Evolutionary conservation across 2,329 filamentous ascomycete genomes (phyloP).

Genomic region (Xylaria digitata): DNA sequence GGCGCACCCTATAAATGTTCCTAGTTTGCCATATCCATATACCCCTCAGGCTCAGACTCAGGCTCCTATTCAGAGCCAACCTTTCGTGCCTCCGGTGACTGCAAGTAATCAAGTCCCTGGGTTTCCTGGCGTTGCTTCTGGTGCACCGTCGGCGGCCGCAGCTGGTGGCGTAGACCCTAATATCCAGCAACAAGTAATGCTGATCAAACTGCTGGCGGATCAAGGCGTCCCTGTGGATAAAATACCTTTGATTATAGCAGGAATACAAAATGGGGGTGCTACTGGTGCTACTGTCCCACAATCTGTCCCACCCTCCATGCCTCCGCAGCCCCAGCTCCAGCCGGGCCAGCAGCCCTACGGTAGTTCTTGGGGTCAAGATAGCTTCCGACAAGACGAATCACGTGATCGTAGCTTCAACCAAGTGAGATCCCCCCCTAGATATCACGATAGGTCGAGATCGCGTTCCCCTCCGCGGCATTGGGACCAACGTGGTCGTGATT

Average conservation of each 20-base stretch:
- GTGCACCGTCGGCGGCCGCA: conserved; percentile 51
- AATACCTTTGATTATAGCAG: conserved; percentile 70
- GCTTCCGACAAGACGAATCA: conserved; percentile 56
- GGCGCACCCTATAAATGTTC: conserved; percentile 70
- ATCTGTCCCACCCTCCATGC: conserved; percentile 44
- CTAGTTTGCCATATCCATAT: conserved; percentile 59
- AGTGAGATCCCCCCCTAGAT: conserved; percentile 71
- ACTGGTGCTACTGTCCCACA: conserved; percentile 49
- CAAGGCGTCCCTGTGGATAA: conserved; percentile 83
- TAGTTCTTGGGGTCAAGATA: conserved; percentile 53
- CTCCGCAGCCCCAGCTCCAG: conserved; percentile 51
- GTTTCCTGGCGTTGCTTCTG: conserved; percentile 52
- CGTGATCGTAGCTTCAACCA: conserved; percentile 70
- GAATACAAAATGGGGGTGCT: conserved; percentile 57
- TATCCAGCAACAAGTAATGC: conserved; percentile 76
- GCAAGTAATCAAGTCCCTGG: conserved; percentile 54
- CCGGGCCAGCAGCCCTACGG: conserved; percentile 57
- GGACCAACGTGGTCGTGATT: conserved; percentile 72
- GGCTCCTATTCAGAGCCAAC: conserved; percentile 51
- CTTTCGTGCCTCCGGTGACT: conserved; percentile 48
- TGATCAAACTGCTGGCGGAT: conserved; percentile 79
- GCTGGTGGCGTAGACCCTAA: conserved; percentile 61
- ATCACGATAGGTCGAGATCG: conserved; percentile 76
- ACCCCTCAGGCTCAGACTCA: conserved; percentile 56
- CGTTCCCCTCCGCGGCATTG: conserved; percentile 82